A percentile compares a stretch with the other conserved stretches of the same genome.
Conservation (phyloP, 139 green algal genomes). For the Tetradesmus obliquus region DNA sequence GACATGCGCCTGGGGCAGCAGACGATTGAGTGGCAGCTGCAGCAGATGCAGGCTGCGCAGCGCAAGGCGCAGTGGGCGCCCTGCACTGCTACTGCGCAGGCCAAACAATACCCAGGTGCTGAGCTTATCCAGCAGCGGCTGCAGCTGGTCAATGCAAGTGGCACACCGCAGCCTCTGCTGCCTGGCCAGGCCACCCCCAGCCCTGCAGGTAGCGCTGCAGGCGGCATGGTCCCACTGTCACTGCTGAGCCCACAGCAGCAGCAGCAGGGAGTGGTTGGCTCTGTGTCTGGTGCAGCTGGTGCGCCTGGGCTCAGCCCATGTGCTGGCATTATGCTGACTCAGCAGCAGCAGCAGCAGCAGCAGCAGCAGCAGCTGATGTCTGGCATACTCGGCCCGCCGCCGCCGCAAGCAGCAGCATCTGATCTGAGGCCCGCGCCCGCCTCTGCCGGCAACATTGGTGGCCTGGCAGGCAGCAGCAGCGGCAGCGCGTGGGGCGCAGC, state of each 20-base stretch:
- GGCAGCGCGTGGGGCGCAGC: not conserved
- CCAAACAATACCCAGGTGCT: not conserved
- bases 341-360: not conserved
- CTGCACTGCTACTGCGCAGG: not conserved
- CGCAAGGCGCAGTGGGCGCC: not conserved
- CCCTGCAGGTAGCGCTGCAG: no score
- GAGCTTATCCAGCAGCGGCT: constrained; percentile 15
- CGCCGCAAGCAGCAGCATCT: not conserved
- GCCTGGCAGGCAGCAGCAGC: not conserved
- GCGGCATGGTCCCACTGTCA: not conserved
- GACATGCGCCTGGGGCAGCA: not conserved
- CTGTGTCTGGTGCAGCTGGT: not conserved
- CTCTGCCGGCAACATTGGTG: not conserved
- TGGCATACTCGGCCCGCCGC: not conserved
- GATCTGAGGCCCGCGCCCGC: not conserved
- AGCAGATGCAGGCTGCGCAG: not conserved
- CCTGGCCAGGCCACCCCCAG: not conserved
- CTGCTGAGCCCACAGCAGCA: not conserved
- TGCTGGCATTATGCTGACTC: not conserved
- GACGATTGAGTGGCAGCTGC: constrained; percentile 1
- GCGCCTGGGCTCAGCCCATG: not conserved
- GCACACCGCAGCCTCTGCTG: not conserved
- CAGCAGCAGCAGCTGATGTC: not conserved
- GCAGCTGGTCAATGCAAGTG: not conserved
- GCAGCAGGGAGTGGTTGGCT: not conserved